Percentiles rank a stretch among this genome's conserved stretches.
phyloP scores from a whole-genome alignment of 208 protist genomes.

The Trypanosoma brucei region DNA sequence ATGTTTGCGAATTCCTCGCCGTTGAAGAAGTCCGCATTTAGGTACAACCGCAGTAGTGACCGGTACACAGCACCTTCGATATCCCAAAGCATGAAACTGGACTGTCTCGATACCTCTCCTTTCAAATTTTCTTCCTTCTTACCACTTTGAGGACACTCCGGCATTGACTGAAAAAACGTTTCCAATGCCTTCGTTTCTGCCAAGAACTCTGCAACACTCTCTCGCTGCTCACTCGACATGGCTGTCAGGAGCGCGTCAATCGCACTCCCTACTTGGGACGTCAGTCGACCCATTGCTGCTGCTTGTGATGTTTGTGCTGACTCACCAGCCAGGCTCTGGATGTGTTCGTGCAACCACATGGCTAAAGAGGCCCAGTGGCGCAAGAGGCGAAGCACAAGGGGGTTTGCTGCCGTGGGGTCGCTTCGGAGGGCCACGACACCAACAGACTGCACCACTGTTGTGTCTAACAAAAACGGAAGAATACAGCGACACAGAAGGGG shows the following conservation, averaged over 20 bases:
- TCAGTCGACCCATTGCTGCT: conserved; percentile 31
- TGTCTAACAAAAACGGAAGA: conserved; percentile 56
- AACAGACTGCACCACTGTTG: conserved; percentile 32
- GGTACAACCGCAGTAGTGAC: conserved; percentile 66
- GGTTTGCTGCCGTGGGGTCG: conserved; percentile 26
- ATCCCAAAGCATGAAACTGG: conserved; percentile 34
- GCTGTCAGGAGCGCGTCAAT: conserved; percentile 43
- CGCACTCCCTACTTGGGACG: conserved; percentile 61
- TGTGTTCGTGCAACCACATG: conserved; percentile 38
- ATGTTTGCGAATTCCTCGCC: conserved; percentile 30
- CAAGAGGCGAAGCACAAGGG: conserved; percentile 40
- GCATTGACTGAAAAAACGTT: conserved; percentile 4
- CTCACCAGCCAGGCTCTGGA: conserved; percentile 21
- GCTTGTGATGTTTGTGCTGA: conserved; percentile 10
- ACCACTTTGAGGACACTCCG: neutral
- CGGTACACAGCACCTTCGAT: conserved; percentile 49
- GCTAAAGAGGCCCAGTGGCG: conserved; percentile 45
- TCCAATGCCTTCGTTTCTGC: conserved; percentile 17
- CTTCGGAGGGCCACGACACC: conserved; percentile 26
- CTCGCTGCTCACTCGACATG: conserved; percentile 45
- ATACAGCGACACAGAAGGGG: conserved; percentile 47
- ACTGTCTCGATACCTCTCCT: neutral
- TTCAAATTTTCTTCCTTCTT: neutral
- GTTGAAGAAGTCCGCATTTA: conserved; percentile 57
- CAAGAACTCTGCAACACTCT: conserved; percentile 13